Evolutionary conservation across 371 early-diverging fungal species (phyloP).

Genomic region (Syncephalastrum racemosum): DNA sequence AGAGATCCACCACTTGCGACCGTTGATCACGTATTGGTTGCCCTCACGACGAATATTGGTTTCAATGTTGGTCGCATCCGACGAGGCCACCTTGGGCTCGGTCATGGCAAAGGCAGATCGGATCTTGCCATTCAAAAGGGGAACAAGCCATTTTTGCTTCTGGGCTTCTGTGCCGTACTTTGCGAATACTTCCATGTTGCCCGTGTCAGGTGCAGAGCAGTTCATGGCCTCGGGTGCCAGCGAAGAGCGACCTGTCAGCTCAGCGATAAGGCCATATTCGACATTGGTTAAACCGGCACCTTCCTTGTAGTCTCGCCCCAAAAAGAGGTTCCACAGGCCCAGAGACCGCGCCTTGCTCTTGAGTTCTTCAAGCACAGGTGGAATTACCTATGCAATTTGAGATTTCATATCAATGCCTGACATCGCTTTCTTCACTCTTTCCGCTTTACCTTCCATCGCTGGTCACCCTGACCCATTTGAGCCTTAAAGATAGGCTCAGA

Average conservation of each 20-base stretch:
- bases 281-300: constrained; percentile 91
- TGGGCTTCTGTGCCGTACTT: constrained; percentile 90
- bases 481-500: constrained; percentile 75
- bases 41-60: constrained; percentile 70
- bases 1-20: constrained; percentile 97
- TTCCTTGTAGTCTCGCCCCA: constrained; percentile 72
- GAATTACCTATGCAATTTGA: constrained; percentile 52
- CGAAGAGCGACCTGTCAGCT: constrained; percentile 82
- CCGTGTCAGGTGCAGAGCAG: constrained; percentile 97
- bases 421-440: constrained; percentile 4
- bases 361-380: constrained; percentile 84
- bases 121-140: constrained; percentile 87
- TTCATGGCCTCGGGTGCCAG: constrained; percentile 89
- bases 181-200: constrained; percentile 98
- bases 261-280: constrained; percentile 91
- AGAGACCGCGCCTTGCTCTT: constrained; percentile 84
- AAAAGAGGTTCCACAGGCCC: constrained; percentile 96
- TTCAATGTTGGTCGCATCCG: constrained; percentile 96
- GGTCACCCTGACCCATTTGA: constrained; percentile 73
- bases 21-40: constrained; percentile 84
- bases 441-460: constrained; percentile 75
- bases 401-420: background rate
- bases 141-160: constrained; percentile 82
- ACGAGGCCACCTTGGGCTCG: constrained; percentile 89
- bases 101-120: constrained; percentile 98